Conservation (phyloP, 2,329 filamentous ascomycete genomes). For the Aspergillus latus region DNA sequence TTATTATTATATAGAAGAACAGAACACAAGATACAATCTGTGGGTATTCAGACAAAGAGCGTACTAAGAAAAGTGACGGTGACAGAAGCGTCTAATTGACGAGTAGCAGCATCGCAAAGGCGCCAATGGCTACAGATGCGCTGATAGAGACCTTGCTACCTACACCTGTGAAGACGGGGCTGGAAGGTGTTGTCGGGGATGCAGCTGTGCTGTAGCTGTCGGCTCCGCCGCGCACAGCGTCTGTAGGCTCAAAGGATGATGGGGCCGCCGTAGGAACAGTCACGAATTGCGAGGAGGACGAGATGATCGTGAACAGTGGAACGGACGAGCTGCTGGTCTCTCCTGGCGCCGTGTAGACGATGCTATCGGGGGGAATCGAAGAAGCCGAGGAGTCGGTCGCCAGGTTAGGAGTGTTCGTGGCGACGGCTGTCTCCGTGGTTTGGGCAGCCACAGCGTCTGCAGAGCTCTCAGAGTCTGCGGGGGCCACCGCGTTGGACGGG, state of each 20-base stretch:
- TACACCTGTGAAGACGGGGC: slow-evolving; percentile 27
- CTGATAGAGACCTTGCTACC: slow-evolving; percentile 22
- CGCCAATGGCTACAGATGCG: slow-evolving; percentile 9
- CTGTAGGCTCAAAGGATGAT: background rate
- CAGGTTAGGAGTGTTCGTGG: background rate
- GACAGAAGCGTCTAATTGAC: too few relatives aligned
- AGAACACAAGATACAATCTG: background rate
- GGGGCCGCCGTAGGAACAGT: background rate
- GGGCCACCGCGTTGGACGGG: background rate
- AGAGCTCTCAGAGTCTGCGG: background rate
- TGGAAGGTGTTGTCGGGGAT: slow-evolving; percentile 16
- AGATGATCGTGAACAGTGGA: background rate
- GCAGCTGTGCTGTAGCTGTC: background rate
- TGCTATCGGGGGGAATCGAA: background rate
- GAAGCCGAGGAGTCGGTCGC: background rate
- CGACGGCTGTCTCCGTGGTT: background rate
- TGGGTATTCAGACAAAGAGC: background rate
- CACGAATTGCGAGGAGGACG: slow-evolving; percentile 1
- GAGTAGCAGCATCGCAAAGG: slow-evolving; percentile 18
- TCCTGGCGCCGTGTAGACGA: background rate
- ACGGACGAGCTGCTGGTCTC: background rate
- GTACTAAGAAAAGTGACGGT: background rate
- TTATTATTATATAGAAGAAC: slow-evolving; percentile 5
- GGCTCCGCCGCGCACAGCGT: background rate
- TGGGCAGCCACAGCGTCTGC: background rate